Percentiles rank a stretch among this genome's conserved stretches.
Evolutionary conservation across 805 yeast genomes (phyloP).

Genomic region (Saccharomycopsis sp.): DNA sequence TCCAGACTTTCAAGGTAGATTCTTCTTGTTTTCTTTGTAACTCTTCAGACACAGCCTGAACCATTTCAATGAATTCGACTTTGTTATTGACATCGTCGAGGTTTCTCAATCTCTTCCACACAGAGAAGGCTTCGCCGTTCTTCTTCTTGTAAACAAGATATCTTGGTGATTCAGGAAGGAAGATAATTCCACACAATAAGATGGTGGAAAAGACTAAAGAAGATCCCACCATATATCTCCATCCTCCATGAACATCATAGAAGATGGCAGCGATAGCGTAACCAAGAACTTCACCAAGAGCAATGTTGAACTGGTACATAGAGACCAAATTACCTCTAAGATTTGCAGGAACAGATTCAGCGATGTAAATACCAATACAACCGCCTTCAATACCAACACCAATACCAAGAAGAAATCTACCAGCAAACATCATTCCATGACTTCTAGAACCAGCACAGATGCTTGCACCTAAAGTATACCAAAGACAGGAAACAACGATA

Average conservation of each 20-base stretch:
- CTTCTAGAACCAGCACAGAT: conserved; percentile 46
- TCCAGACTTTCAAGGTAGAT: conserved; percentile 31
- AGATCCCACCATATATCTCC: conserved; percentile 38
- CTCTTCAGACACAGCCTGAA: conserved; percentile 44
- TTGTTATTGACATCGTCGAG: conserved; percentile 23
- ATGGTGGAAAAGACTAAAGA: conserved; percentile 15
- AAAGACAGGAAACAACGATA: conserved; percentile 48
- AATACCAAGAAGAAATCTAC: conserved; percentile 53
- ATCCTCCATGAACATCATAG: conserved; percentile 47
- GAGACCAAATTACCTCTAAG: conserved; percentile 57
- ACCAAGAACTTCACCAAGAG: conserved; percentile 61
- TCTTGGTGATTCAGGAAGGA: conserved; percentile 59
- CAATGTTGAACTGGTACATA: conserved; percentile 56
- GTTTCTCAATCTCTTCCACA: conserved; percentile 3
- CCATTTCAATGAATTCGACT: conserved; percentile 52
- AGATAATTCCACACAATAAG: conserved; percentile 43
- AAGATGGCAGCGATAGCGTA: conserved; percentile 59
- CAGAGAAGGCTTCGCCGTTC: conserved; percentile 43
- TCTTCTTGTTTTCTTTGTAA: conserved; percentile 33
- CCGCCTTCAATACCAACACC: conserved; percentile 67
- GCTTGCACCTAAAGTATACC: conserved; percentile 56
- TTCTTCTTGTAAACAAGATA: conserved; percentile 46
- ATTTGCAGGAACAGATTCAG: conserved; percentile 53
- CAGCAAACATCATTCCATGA: conserved; percentile 47
- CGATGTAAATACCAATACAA: conserved; percentile 53